Evolutionary conservation across 192 early-diverging fungal species (phyloP).

Genomic region (Spizellomyces sp.): DNA sequence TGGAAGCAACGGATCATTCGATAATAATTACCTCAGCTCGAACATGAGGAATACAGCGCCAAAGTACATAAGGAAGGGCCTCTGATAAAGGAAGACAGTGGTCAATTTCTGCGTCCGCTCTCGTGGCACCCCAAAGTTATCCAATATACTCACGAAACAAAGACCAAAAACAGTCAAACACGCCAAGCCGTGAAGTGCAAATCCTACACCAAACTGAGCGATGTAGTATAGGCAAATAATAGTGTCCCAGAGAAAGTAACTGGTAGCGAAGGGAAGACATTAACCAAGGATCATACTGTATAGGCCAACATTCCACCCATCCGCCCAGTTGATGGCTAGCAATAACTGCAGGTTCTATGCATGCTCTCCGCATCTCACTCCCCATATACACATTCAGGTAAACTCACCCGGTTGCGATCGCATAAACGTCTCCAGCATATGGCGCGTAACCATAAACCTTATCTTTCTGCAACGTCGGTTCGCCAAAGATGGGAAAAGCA

Average conservation of each 20-base stretch:
- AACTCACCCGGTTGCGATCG: slow-evolving; percentile 78
- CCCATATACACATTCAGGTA: too few species aligned
- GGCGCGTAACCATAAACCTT: slow-evolving; percentile 33
- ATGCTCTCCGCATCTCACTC: too few species aligned
- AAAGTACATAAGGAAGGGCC: slow-evolving; percentile 85
- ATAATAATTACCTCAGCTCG: slow-evolving; percentile 63
- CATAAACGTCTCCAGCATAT: slow-evolving; percentile 51
- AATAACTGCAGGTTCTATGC: too few species aligned
- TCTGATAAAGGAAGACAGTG: slow-evolving; percentile 38
- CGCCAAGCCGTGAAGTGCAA: slow-evolving; percentile 78
- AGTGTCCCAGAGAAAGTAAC: slow-evolving; percentile 94
- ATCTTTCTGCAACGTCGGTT: slow-evolving; percentile 64
- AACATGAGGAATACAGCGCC: slow-evolving; percentile 87
- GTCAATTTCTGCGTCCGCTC: not conserved
- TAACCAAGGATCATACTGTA: not conserved
- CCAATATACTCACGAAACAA: slow-evolving; percentile 61
- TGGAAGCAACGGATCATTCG: not conserved
- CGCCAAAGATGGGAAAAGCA: slow-evolving; percentile 69
- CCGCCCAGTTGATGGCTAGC: not conserved
- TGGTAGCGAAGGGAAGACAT: slow-evolving; percentile 24
- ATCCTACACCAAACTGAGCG: slow-evolving; percentile 72
- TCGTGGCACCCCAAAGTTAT: not conserved
- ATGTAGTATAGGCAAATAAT: slow-evolving; percentile 65
- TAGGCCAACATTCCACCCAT: not conserved
- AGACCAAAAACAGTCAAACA: slow-evolving; percentile 77